These are phyloP conservation scores for Pseudogymnoascus verrucosus DNA, from an alignment of 2,329 filamentous ascomycete genomes.

Conservation along the genomic window DNA sequence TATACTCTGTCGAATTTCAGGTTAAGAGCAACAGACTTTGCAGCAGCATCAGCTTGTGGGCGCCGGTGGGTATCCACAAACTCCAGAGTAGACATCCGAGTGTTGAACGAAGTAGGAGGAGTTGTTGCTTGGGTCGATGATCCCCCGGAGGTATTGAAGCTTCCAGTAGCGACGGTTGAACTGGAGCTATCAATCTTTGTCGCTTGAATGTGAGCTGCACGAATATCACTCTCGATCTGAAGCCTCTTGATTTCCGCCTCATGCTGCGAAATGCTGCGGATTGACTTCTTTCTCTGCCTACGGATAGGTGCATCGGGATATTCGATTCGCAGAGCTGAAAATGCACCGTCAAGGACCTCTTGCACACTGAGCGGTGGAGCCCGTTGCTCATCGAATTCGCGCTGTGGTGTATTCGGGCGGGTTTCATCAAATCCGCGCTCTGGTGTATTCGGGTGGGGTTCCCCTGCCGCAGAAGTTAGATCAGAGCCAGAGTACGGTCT, in stretches of 20 bases:
- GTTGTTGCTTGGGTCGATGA: background rate
- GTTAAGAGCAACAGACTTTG: background rate
- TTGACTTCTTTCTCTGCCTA: background rate
- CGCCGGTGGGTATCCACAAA: background rate
- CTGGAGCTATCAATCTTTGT: background rate
- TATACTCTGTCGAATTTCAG: background rate
- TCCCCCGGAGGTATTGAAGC: background rate
- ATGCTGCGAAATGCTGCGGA: background rate
- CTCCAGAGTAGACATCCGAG: background rate
- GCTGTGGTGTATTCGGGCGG: background rate
- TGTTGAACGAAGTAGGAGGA: background rate
- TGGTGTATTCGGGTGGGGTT: background rate
- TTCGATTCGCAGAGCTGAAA: background rate
- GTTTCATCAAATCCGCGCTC: background rate
- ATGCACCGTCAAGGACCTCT: background rate
- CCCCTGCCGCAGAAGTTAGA: background rate
- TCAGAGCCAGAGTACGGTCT: conserved; percentile 8
- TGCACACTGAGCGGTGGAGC: background rate
- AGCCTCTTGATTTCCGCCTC: background rate
- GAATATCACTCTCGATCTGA: background rate
- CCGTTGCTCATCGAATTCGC: too few species aligned
- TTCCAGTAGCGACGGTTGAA: background rate
- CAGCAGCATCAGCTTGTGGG: background rate
- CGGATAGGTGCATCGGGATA: background rate
- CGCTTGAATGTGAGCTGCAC: background rate